Percentiles rank a stretch among this genome's conserved stretches.
Conservation (phyloP, 2,329 filamentous ascomycete species). For the Ophiocordyceps australis region DNA sequence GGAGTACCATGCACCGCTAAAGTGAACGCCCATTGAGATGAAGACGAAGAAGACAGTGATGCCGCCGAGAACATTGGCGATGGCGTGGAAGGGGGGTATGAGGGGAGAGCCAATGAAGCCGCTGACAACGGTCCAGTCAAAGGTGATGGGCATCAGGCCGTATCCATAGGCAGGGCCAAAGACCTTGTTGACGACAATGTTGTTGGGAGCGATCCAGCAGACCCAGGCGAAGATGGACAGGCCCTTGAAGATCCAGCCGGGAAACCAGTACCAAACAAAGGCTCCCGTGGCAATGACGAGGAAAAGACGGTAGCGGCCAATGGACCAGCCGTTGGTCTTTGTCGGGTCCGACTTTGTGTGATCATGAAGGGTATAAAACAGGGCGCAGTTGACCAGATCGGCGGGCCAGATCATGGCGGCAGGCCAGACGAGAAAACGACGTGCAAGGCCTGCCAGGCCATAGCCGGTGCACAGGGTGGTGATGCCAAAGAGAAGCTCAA, state of each 20-base stretch:
- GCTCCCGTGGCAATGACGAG: constrained; percentile 32
- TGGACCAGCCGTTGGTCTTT: constrained; percentile 39
- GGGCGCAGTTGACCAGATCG: constrained; percentile 31
- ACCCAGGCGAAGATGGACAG: constrained; percentile 44
- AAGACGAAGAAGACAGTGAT: constrained; percentile 35
- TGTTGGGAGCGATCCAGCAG: constrained; percentile 43
- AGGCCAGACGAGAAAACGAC: constrained; percentile 33
- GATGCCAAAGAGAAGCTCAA: constrained; percentile 33
- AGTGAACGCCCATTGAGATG: constrained; percentile 40
- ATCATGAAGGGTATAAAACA: constrained; percentile 29
- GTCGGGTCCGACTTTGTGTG: constrained; percentile 25
- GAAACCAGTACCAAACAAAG: constrained; percentile 41
- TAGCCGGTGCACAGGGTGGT: constrained; percentile 39
- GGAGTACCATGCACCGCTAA: constrained; percentile 34
- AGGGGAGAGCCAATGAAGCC: constrained; percentile 30
- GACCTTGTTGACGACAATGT: constrained; percentile 41
- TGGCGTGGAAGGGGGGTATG: constrained; percentile 33
- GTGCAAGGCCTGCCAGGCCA: constrained; percentile 33
- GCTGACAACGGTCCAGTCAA: constrained; percentile 30
- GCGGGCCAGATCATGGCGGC: constrained; percentile 41
- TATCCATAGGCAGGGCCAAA: constrained; percentile 40
- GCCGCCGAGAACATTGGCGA: constrained; percentile 33
- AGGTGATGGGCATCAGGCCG: constrained; percentile 41
- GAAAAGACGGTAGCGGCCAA: constrained; percentile 47
- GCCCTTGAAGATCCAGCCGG: constrained; percentile 43